These are phyloP conservation scores for Phylloporus arenicola DNA, from an alignment of 768 basidiomycete genomes.

Conservation along the genomic window DNA sequence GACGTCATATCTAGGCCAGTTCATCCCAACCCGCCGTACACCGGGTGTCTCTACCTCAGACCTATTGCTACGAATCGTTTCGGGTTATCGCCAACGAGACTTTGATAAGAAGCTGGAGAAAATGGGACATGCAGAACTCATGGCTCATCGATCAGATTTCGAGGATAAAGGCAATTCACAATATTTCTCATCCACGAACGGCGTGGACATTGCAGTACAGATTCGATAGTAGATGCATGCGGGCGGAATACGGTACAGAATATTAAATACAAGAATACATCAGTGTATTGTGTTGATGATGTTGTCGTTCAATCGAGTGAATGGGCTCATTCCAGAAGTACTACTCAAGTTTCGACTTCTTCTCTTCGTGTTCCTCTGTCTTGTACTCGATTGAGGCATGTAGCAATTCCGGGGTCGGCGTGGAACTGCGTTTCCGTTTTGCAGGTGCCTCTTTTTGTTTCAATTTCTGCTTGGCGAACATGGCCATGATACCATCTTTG, in stretches of 20 bases:
- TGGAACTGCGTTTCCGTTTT: conserved; percentile 28
- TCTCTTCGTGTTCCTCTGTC: conserved; percentile 14
- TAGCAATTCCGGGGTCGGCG: conserved; percentile 7
- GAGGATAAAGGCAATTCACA: conserved; percentile 14
- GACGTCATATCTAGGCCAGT: conserved; percentile 58
- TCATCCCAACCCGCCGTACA: conserved; percentile 91
- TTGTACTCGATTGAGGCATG: not conserved
- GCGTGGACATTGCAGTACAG: not conserved
- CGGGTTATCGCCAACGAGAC: conserved; percentile 74
- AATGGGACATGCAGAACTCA: conserved; percentile 75
- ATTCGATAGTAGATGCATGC: not conserved
- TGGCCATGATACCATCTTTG: conserved; percentile 80
- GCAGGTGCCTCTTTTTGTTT: conserved; percentile 10
- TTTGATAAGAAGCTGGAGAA: conserved; percentile 88
- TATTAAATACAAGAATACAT: conserved; percentile 4
- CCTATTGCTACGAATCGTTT: conserved; percentile 86
- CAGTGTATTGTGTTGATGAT: not conserved
- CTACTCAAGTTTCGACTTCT: conserved; percentile 19
- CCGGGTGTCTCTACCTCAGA: conserved; percentile 93
- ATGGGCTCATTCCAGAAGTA: not conserved
- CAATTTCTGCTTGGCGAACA: conserved; percentile 64
- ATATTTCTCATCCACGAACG: not conserved
- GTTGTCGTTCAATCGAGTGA: no score
- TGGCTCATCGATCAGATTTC: conserved; percentile 45
- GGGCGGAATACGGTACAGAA: conserved; percentile 3